Percentiles rank a stretch among this genome's conserved stretches.
Conservation (phyloP, 2,329 filamentous ascomycete genomes). For the Aspergillus tanneri region DNA sequence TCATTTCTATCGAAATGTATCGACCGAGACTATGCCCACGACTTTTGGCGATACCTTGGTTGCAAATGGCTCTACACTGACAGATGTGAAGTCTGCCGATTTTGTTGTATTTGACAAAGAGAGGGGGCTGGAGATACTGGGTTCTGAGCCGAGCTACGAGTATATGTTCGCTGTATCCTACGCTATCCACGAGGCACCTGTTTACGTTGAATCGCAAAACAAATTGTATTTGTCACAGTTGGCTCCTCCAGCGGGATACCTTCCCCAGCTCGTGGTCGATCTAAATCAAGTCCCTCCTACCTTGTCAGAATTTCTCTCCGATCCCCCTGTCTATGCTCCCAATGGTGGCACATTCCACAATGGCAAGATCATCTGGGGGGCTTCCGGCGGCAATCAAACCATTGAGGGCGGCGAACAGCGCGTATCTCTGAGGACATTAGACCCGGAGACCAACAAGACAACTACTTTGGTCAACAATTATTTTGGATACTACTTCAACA, state of each 20-base stretch:
- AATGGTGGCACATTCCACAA: conserved; percentile 45
- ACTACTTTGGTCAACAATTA: conserved; percentile 47
- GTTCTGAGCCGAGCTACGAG: conserved; percentile 37
- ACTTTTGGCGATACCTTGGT: conserved; percentile 35
- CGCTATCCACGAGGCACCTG: conserved; percentile 45
- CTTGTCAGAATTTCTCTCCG: conserved; percentile 40
- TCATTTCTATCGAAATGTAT: conserved; percentile 39
- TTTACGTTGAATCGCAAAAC: conserved; percentile 43
- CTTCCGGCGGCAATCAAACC: conserved; percentile 39
- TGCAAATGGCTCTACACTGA: conserved; percentile 33
- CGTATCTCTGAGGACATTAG: conserved; percentile 45
- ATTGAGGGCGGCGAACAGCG: conserved; percentile 41
- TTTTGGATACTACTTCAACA: conserved; percentile 38
- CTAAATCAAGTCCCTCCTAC: conserved; percentile 46
- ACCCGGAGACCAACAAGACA: conserved; percentile 45
- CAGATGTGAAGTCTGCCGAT: conserved; percentile 32
- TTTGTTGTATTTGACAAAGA: conserved; percentile 43
- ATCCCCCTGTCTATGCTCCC: conserved; percentile 47
- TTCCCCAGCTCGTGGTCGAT: conserved; percentile 42
- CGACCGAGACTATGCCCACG: conserved; percentile 22
- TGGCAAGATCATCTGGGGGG: conserved; percentile 42
- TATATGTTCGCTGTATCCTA: conserved; percentile 40
- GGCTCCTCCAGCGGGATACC: conserved; percentile 36
- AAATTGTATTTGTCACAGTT: conserved; percentile 43
- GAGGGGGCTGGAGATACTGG: conserved; percentile 39